Evolutionary conservation across 805 yeast genomes (phyloP).

Genomic region (Candida chilensis): DNA sequence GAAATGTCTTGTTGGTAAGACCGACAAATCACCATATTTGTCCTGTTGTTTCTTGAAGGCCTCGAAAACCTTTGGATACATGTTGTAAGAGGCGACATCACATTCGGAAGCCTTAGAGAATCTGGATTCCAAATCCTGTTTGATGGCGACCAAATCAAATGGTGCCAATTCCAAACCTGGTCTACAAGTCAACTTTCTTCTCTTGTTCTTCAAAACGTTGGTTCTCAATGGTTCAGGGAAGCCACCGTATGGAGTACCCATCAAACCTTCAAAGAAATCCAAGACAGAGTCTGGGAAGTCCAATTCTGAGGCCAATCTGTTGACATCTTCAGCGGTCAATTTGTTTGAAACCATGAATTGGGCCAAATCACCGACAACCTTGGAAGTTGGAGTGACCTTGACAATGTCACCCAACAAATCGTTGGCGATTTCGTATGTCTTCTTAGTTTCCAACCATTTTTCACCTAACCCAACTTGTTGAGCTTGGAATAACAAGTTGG

Average conservation of each 20-base stretch:
- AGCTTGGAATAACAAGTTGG: constrained; percentile 97
- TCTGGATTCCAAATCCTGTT: constrained; percentile 64
- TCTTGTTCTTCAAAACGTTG: constrained; percentile 82
- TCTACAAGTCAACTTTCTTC: constrained; percentile 80
- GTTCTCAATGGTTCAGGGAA: constrained; percentile 99
- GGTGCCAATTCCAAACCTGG: constrained; percentile 92
- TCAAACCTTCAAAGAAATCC: constrained; percentile 97
- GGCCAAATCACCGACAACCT: constrained; percentile 99
- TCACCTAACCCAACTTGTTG: constrained; percentile 97
- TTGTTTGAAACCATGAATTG: constrained; percentile 98
- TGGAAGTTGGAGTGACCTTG: constrained; percentile 98
- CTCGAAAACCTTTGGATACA: constrained; percentile 98
- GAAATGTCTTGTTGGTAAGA: constrained; percentile 88
- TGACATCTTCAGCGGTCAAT: constrained; percentile 76
- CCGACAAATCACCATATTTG: constrained; percentile 86
- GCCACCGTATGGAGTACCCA: constrained; percentile 99
- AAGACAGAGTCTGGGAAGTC: constrained; percentile 98
- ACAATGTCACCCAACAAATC: constrained; percentile 89
- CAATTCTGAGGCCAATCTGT: constrained; percentile 76
- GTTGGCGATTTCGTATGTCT: constrained; percentile 89
- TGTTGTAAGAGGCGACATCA: constrained; percentile 91
- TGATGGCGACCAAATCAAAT: constrained; percentile 63
- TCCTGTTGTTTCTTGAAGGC: constrained; percentile 67
- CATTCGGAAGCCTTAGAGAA: constrained; percentile 76
- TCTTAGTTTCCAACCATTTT: constrained; percentile 94